Percentiles rank a stretch among this genome's conserved stretches.
These are phyloP conservation scores for Psilocybe cubensis DNA, from an alignment of 768 basidiomycete genomes.

Conservation along the genomic window DNA sequence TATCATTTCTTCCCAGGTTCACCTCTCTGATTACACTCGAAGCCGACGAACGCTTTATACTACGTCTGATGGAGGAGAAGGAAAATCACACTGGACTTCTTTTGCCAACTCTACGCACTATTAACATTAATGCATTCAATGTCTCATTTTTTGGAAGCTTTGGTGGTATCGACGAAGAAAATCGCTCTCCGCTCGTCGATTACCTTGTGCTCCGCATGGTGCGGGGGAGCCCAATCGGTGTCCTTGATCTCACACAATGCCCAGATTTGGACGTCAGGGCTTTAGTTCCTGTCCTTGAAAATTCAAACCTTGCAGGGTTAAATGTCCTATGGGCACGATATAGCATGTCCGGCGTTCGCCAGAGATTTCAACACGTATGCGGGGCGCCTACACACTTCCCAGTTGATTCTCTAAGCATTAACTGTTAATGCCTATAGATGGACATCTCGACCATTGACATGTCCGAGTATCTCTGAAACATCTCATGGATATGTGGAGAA, in stretches of 20 bases:
- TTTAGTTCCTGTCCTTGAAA: not conserved
- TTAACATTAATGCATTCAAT: not conserved
- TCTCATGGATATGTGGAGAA: no score
- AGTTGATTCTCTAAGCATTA: no score
- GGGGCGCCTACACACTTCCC: no score
- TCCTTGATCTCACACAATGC: not conserved
- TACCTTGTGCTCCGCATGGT: not conserved
- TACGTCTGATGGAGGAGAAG: not conserved
- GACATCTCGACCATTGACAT: no score
- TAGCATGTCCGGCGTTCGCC: not conserved
- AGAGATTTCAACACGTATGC: not conserved
- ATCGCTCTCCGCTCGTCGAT: not conserved
- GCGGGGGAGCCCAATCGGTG: not conserved
- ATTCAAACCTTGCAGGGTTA: not conserved
- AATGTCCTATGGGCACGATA: not conserved
- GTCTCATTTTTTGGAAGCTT: not conserved
- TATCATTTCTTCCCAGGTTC: not conserved
- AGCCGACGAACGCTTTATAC: not conserved
- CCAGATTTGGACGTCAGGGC: not conserved
- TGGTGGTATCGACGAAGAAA: not conserved
- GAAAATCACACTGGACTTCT: not conserved
- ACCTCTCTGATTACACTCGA: not conserved
- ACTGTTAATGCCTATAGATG: no score
- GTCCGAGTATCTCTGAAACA: no score
- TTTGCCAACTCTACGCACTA: not conserved